Evolutionary conservation across 177 flowering plant species (phyloP).

Genomic region (Vitis hybrid): DNA sequence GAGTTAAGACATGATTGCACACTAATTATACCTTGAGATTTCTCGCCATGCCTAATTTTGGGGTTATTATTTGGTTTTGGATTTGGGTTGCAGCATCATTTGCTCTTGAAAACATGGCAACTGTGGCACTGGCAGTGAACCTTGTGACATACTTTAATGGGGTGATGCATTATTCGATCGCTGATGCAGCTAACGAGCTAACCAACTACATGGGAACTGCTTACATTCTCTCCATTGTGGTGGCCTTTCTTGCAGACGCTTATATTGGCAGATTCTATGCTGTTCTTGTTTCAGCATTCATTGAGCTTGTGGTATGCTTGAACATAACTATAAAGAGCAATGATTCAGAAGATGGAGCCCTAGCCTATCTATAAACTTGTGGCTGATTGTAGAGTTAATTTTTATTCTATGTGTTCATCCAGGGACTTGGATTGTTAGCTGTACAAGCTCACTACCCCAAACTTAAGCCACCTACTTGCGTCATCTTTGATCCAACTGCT

Average conservation of each 20-base stretch:
- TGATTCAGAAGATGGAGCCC: no score
- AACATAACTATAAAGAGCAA: background rate
- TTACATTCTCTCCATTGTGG: conserved; percentile 34
- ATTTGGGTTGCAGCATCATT: conserved; percentile 37
- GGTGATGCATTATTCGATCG: conserved; percentile 49
- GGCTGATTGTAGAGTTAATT: no score
- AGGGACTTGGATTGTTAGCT: conserved; percentile 57
- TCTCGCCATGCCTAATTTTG: background rate
- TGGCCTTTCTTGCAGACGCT: conserved; percentile 55
- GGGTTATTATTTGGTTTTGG: background rate
- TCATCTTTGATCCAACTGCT: conserved; percentile 15
- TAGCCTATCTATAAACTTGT: no score
- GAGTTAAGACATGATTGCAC: background rate
- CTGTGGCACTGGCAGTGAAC: conserved; percentile 49
- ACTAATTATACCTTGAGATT: background rate
- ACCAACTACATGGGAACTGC: conserved; percentile 55
- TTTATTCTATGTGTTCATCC: no score
- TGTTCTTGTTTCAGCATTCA: conserved; percentile 26
- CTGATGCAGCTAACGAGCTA: conserved; percentile 57
- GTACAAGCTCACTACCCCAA: conserved; percentile 60
- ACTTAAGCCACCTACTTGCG: conserved; percentile 54
- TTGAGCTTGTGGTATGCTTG: conserved; percentile 36
- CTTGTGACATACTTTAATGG: conserved; percentile 56
- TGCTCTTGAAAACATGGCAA: conserved; percentile 53
- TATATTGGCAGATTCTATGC: conserved; percentile 54